These are phyloP conservation scores for Erodium moschatum DNA, from an alignment of 441 rosid species.

Conservation along the genomic window DNA sequence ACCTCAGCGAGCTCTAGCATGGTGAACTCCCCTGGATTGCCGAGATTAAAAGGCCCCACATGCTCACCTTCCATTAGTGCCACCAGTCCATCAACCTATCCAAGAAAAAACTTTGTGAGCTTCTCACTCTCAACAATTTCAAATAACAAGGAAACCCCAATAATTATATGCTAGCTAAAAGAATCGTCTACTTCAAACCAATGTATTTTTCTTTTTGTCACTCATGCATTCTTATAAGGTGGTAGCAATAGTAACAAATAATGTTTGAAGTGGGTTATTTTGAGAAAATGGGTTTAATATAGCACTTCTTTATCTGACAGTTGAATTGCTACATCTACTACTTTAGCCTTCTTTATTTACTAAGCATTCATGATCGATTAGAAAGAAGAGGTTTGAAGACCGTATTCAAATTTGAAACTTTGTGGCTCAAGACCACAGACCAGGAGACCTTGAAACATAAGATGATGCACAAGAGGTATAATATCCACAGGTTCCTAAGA, in stretches of 20 bases:
- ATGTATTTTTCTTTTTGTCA: background rate
- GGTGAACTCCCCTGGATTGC: constrained; percentile 97
- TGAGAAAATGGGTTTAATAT: background rate
- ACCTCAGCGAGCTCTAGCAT: constrained; percentile 98
- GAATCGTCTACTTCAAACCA: background rate
- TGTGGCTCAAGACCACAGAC: background rate
- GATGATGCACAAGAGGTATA: background rate
- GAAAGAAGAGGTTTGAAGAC: background rate
- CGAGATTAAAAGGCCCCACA: constrained; percentile 88
- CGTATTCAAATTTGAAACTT: background rate
- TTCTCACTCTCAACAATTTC: background rate
- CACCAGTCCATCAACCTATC: constrained; percentile 79
- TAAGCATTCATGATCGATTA: too few relatives aligned
- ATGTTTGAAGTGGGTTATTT: background rate
- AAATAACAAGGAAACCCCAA: background rate
- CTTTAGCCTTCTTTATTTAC: too few relatives aligned
- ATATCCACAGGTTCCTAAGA: background rate
- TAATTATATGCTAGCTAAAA: background rate
- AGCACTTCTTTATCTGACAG: too few relatives aligned
- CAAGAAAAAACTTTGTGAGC: background rate
- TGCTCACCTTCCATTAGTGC: constrained; percentile 89
- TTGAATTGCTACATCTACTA: too few relatives aligned
- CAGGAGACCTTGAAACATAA: background rate
- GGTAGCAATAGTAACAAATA: background rate
- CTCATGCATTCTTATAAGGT: background rate